These are phyloP conservation scores for Leccinum variicolor DNA, from an alignment of 768 basidiomycete genomes.

Conservation along the genomic window DNA sequence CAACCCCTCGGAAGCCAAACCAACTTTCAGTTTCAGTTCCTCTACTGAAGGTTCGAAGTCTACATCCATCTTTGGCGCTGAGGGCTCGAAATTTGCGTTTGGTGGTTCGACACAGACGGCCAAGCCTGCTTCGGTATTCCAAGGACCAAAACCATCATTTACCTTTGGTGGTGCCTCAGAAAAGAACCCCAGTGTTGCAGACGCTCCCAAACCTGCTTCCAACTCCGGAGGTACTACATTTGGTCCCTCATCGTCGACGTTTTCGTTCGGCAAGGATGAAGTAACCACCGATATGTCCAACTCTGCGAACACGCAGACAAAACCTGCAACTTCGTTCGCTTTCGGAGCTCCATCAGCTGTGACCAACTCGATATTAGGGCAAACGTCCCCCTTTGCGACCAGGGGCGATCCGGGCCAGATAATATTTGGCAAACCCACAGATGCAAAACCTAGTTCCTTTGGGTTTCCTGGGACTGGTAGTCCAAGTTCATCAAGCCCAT, in stretches of 20 bases:
- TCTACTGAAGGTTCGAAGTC: constrained; percentile 14
- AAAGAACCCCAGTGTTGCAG: not conserved
- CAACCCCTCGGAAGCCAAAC: constrained; percentile 9
- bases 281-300: not conserved
- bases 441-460: constrained; percentile 27
- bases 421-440: constrained; percentile 16
- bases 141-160: constrained; percentile 1
- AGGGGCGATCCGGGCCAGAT: constrained; percentile 6
- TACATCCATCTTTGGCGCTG: constrained; percentile 10
- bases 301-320: constrained; percentile 19
- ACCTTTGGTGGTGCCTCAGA: not conserved
- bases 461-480: constrained; percentile 28
- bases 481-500: constrained; percentile 12
- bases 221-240: constrained; percentile 8
- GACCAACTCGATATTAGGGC: constrained; percentile 9
- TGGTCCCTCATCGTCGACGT: constrained; percentile 4
- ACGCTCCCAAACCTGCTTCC: constrained; percentile 1
- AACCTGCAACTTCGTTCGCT: constrained; percentile 25
- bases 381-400: constrained; percentile 1
- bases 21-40: constrained; percentile 10
- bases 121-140: constrained; percentile 2
- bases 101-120: constrained; percentile 5
- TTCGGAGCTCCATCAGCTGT: constrained; percentile 15
- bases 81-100: constrained; percentile 9
- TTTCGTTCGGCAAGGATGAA: constrained; percentile 21